A percentile compares a stretch with the other conserved stretches of the same genome.
Conservation (phyloP, 163 green algal species). For the Scenedesmus sp. region DNA sequence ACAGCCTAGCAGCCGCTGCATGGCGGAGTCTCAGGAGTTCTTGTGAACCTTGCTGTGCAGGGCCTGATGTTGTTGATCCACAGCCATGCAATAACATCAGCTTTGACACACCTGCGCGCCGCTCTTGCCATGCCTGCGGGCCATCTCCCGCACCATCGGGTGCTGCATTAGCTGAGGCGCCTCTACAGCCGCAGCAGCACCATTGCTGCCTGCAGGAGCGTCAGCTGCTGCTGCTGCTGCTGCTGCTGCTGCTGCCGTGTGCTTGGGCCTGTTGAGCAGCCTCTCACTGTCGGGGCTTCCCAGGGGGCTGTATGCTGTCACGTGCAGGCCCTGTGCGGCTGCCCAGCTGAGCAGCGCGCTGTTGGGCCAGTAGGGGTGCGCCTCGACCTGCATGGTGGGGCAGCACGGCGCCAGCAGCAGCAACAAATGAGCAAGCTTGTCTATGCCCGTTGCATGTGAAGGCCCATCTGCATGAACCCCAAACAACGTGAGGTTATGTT, state of each 20-base stretch:
- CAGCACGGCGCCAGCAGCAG: neutral
- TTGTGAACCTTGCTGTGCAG: too few species aligned
- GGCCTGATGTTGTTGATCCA: too few species aligned
- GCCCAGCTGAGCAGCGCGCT: conserved; percentile 69
- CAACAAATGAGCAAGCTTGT: neutral
- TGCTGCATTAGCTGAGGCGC: conserved; percentile 61
- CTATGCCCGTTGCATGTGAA: too few species aligned
- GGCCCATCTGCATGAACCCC: too few species aligned
- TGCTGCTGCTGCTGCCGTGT: neutral
- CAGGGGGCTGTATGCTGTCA: conserved; percentile 92
- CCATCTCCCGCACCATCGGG: conserved; percentile 67
- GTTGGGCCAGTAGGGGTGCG: conserved; percentile 93
- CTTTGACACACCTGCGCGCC: conserved; percentile 59
- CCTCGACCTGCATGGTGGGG: conserved; percentile 78
- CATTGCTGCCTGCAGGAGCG: neutral
- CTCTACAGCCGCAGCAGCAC: conserved; percentile 23
- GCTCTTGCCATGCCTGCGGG: conserved; percentile 66
- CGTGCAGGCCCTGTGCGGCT: conserved; percentile 72
- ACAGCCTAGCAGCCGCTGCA: too few species aligned
- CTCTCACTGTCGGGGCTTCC: conserved; percentile 84
- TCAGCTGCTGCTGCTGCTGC: neutral
- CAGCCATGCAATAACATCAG: neutral
- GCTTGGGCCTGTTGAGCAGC: neutral
- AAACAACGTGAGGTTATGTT: too few species aligned
- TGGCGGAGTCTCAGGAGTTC: too few species aligned